Evolutionary conservation across 2,329 filamentous ascomycete species (phyloP).

Genomic region (Aureobasidium leucospermi): DNA sequence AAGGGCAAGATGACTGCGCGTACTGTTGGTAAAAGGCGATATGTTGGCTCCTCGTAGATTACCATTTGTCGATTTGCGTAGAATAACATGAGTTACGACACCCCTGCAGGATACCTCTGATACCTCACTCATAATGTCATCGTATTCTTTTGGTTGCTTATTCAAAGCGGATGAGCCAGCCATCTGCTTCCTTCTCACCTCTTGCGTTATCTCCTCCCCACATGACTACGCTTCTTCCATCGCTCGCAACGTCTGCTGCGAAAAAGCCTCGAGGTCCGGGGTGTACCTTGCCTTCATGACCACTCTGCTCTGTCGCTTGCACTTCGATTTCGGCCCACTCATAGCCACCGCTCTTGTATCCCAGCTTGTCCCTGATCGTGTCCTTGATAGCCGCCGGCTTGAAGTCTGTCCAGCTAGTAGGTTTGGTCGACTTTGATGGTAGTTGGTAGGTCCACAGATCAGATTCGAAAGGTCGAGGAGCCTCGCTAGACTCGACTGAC

Average conservation of each 20-base stretch:
- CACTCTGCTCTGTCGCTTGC: slow-evolving; percentile 24
- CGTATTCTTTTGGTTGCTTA: slow-evolving; percentile 15
- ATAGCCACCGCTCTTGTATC: slow-evolving; percentile 33
- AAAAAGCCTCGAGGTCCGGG: slow-evolving; percentile 37
- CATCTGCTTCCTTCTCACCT: slow-evolving; percentile 37
- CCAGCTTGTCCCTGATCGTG: slow-evolving; percentile 33
- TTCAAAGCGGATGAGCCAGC: slow-evolving; percentile 36
- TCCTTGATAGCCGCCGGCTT: slow-evolving; percentile 41
- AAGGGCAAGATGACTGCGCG: slow-evolving; percentile 37
- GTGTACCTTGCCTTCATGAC: slow-evolving; percentile 34
- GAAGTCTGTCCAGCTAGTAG: slow-evolving; percentile 19
- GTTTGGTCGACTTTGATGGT: slow-evolving; percentile 25
- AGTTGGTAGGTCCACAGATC: slow-evolving; percentile 41
- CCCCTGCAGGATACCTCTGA: no score
- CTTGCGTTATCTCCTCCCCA: slow-evolving; percentile 39
- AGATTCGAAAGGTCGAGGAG: slow-evolving; percentile 25
- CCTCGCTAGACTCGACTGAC: slow-evolving; percentile 15
- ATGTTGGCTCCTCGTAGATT: slow-evolving; percentile 21
- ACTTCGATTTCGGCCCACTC: slow-evolving; percentile 38
- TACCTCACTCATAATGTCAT: background rate
- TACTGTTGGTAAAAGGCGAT: slow-evolving; percentile 29
- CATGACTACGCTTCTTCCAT: slow-evolving; percentile 31
- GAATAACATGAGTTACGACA: background rate
- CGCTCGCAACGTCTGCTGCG: slow-evolving; percentile 32
- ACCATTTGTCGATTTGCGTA: background rate